Conservation (phyloP, 1,139 yeast species). For the Magnusiomyces suaveolens region DNA sequence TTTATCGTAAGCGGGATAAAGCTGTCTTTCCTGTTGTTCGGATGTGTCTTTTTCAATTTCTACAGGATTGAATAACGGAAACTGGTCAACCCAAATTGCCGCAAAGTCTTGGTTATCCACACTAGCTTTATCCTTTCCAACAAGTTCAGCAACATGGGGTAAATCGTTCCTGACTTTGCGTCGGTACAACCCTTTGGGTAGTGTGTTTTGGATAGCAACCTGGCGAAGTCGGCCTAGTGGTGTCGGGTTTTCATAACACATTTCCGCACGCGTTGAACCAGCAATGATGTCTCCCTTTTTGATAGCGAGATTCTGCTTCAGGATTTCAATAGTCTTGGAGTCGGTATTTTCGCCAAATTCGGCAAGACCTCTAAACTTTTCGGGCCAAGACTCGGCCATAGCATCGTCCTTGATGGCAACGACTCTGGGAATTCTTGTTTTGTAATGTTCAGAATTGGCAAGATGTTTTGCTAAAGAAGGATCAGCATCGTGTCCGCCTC, state of each 20-base stretch:
- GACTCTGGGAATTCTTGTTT: constrained; percentile 51
- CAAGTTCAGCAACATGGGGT: constrained; percentile 16
- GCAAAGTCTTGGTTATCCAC: constrained; percentile 37
- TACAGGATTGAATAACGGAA: constrained; percentile 79
- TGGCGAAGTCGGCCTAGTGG: constrained; percentile 86
- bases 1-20: constrained; percentile 54
- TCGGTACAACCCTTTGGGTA: constrained; percentile 13
- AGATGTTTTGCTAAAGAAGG: constrained; percentile 33
- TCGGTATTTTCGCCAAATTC: constrained; percentile 8
- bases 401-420: constrained; percentile 28
- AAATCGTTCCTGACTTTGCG: constrained; percentile 7
- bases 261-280: constrained; percentile 54
- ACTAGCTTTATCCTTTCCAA: constrained; percentile 6
- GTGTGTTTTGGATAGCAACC: constrained; percentile 42
- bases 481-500: constrained; percentile 33
- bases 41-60: constrained; percentile 31
- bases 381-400: constrained; percentile 8
- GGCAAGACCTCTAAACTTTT: constrained; percentile 11
- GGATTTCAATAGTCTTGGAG: constrained; percentile 12
- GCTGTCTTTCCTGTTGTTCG: constrained; percentile 21
- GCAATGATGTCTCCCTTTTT: constrained; percentile 67
- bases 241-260: constrained; percentile 85
- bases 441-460: constrained; percentile 41
- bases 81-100: constrained; percentile 79
- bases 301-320: constrained; percentile 24